These are phyloP conservation scores for Cryptosporidium tyzzeri DNA, from an alignment of 169 alveolate species.

Conservation along the genomic window DNA sequence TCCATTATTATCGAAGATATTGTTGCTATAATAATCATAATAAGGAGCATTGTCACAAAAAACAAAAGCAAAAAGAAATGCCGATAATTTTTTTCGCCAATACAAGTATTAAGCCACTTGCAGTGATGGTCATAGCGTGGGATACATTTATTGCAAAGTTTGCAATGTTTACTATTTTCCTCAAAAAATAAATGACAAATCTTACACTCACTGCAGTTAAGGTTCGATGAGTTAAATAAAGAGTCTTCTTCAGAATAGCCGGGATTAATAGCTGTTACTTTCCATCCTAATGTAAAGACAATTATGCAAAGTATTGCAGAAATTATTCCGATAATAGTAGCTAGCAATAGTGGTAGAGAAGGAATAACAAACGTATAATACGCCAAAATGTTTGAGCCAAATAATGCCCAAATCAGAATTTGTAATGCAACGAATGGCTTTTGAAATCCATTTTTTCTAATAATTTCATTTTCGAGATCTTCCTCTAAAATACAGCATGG, in stretches of 20 bases:
- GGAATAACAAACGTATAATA: constrained; percentile 40
- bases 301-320: constrained; percentile 5
- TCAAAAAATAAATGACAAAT: constrained; percentile 57
- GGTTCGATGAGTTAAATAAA: background rate
- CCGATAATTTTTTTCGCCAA: constrained; percentile 86
- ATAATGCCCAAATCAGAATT: constrained; percentile 60
- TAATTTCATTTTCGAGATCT: constrained; percentile 30
- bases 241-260: constrained; percentile 53
- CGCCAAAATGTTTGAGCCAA: constrained; percentile 39
- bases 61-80: constrained; percentile 74
- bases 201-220: constrained; percentile 30
- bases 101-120: constrained; percentile 91
- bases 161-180: constrained; percentile 84
- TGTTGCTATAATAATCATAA: constrained; percentile 15
- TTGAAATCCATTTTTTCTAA: constrained; percentile 75
- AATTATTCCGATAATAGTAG: constrained; percentile 25
- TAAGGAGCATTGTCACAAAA: constrained; percentile 40
- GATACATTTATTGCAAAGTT: constrained; percentile 90
- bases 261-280: constrained; percentile 71
- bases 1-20: constrained; percentile 45
- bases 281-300: constrained; percentile 56
- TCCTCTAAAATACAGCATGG: constrained; percentile 71
- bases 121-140: constrained; percentile 92
- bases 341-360: constrained; percentile 10
- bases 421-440: constrained; percentile 72